Evolutionary conservation across 2,329 filamentous ascomycete genomes (phyloP), one percentile per base, ranked within the genome.

Genomic region (Diplodia scrobiculata): DNA sequence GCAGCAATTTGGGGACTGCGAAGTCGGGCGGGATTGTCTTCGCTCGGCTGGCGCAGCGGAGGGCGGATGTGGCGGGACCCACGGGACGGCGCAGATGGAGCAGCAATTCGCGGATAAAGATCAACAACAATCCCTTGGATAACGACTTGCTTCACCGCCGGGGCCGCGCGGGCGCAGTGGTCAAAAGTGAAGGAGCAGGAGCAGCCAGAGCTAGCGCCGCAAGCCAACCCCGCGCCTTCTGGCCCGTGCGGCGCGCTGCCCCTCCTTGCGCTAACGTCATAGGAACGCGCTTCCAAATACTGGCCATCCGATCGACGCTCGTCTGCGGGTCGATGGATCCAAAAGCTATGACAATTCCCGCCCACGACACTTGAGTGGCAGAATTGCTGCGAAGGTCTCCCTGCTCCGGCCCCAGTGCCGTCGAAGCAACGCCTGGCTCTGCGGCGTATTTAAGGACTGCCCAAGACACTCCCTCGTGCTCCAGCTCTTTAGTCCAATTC

Each of bases 221-320:
- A 47, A 32, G 7, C 55, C 55, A 21, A 51, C 59, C 59, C 59
- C 59, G 59, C 59, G 47, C 45, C 47, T 36, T 10, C n/a, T 25
- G 59, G 59, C 45, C 59, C 47, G 59, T 63, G 59, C 59, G 25
- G 5, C 34, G 38, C 34, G 3, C 14, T 59, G 55, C 55, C 55
- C 55, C 55, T 59, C 55, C 55, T 59, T 4, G 25, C 38, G 55
- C 45, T 38, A 63, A 63, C 59, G 59, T 63, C 59, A 63, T 63
- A 50, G 47, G 59, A 45, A 36, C 34, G 21, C n/a, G 21, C n/a
- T 25, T 21, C 58, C 14, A 50, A 32, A 32, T 32, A 32, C 29
- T 32, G 29, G 29, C 29, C 29, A 32, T 41, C 14, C 19, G 58
- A 62, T 62, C 58, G 58, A 27, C 38, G 29, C 13, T 29, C n/a